Percentiles rank a stretch among this genome's conserved stretches.
Conservation (phyloP, 805 yeast species). For the Limtongia smithiae region DNA sequence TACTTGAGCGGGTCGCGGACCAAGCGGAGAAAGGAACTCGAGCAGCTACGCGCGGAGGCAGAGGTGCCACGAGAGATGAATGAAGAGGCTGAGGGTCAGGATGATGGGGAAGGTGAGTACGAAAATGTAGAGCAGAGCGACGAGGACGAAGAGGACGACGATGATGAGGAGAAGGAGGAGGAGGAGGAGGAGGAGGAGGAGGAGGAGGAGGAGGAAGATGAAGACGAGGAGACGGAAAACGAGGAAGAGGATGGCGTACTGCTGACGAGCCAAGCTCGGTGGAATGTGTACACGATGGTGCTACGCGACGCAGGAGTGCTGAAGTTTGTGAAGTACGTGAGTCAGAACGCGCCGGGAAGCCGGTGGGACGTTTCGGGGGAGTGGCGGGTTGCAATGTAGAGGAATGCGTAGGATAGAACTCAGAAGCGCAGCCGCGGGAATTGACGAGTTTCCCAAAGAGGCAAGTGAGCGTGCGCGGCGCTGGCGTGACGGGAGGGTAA, state of each 20-base stretch:
- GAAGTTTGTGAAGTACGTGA: constrained; percentile 88
- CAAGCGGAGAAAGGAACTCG: constrained; percentile 16
- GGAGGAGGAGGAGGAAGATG: constrained; percentile 45
- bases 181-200: constrained; percentile 41
- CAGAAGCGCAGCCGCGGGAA: too few species aligned
- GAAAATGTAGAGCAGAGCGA: constrained; percentile 42
- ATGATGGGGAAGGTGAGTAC: too few species aligned
- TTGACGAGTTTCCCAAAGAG: too few species aligned
- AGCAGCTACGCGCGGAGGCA: constrained; percentile 12
- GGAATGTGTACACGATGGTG: constrained; percentile 77
- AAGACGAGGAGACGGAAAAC: constrained; percentile 62
- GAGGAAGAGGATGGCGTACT: constrained; percentile 73
- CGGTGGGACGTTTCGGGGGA: constrained; percentile 86
- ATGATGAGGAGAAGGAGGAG: constrained; percentile 27
- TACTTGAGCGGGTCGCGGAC: constrained; percentile 24
- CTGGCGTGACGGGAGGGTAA: too few species aligned
- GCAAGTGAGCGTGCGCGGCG: too few species aligned
- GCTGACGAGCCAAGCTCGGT: constrained; percentile 71
- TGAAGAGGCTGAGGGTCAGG: constrained; percentile 35
- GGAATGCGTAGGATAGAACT: too few species aligned
- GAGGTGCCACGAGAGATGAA: constrained; percentile 1
- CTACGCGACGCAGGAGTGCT: constrained; percentile 81
- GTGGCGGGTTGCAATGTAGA: constrained; percentile 45
- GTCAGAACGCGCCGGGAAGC: constrained; percentile 81
- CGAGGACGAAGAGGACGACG: constrained; percentile 40